Evolutionary conservation across 2,329 filamentous ascomycete genomes (phyloP), one percentile per base, ranked within the genome.

Genomic region (Calonectria montana): DNA sequence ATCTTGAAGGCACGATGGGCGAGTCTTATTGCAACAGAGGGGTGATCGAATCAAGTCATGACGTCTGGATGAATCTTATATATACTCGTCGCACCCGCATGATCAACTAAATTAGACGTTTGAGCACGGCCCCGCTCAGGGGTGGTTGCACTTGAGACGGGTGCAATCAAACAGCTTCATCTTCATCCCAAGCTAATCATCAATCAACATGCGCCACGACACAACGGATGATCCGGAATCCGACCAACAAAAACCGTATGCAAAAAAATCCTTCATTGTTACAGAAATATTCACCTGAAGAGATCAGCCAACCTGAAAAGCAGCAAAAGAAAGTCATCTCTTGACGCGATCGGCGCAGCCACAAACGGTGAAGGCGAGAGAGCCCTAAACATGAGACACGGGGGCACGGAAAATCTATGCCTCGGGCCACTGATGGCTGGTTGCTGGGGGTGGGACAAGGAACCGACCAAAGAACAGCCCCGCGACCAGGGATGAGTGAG

Each of bases 131-230:
- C 53, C 53, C 31, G 21, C 31, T 59, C 53, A 59, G 53, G 53
- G 53, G 53, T 59, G 53, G 31, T 35, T 37, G 13, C 15, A 59
- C 53, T 59, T 39, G 53, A 59, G 53, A 59, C 53, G 53, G 23
- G 35, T 21, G 53, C 53, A 59, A 39, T 59, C 53, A 59, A 59
- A 59, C 53, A 59, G 31, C 53, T 59, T 59, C 37, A 59, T 59
- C 37, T 23, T 37, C n/a, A 16, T 39, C 53, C 35, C n/a, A 23
- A 39, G 21, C 7, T 53, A 29, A 25, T 16, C 21, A 9, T 5
- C 12, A 3, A 7, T 18, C 8, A 23, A 23, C 31, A 16, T 21
- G 10, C 15, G 1, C 21, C 5, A 13, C 23, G n/a, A 39, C 18
- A n/a, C 8, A n/a, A 13, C n/a, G 43, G 43, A 47, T 47, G n/a